These are phyloP conservation scores for Nitzschia sp. DNA, from an alignment of 108 stramenopile species.

Conservation along the genomic window DNA sequence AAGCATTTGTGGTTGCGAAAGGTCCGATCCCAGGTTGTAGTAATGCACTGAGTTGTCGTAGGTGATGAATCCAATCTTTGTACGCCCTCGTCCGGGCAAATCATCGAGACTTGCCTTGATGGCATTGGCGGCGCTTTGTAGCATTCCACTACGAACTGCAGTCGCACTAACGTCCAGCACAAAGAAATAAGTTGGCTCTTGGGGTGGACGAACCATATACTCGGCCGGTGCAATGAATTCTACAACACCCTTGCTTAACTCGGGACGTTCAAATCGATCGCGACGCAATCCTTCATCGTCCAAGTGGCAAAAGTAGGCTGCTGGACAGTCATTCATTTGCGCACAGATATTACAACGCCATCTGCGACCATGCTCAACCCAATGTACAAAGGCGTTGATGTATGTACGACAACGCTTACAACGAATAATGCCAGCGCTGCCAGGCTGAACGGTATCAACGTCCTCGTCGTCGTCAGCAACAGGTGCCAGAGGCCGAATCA, in stretches of 20 bases:
- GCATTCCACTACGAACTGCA: conserved; percentile 89
- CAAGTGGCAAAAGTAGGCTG: conserved; percentile 95
- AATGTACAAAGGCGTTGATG: conserved; percentile 98
- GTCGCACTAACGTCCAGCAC: conserved; percentile 92
- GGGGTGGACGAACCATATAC: conserved; percentile 99
- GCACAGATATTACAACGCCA: conserved; percentile 99
- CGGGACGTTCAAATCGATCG: conserved; percentile 90
- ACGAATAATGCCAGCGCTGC: conserved; percentile 93
- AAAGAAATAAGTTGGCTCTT: conserved; percentile 96
- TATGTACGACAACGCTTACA: conserved; percentile 98
- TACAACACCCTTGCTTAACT: conserved; percentile 84
- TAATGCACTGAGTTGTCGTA: conserved; percentile 95
- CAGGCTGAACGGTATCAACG: conserved; percentile 90
- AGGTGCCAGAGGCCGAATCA: conserved; percentile 84
- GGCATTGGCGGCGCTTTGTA: conserved; percentile 73
- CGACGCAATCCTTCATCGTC: conserved; percentile 88
- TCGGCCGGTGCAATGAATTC: conserved; percentile 95
- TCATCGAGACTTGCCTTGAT: conserved; percentile 87
- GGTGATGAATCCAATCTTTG: conserved; percentile 94
- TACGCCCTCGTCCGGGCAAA: conserved; percentile 85
- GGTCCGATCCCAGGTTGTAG: conserved; percentile 87
- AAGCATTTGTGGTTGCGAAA: conserved; percentile 91
- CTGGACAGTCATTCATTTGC: conserved; percentile 88
- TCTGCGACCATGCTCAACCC: conserved; percentile 92
- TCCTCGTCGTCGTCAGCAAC: conserved; percentile 48